These are phyloP conservation scores for Exophiala oligosperma DNA, from an alignment of 2,329 filamentous ascomycete genomes.

Conservation along the genomic window DNA sequence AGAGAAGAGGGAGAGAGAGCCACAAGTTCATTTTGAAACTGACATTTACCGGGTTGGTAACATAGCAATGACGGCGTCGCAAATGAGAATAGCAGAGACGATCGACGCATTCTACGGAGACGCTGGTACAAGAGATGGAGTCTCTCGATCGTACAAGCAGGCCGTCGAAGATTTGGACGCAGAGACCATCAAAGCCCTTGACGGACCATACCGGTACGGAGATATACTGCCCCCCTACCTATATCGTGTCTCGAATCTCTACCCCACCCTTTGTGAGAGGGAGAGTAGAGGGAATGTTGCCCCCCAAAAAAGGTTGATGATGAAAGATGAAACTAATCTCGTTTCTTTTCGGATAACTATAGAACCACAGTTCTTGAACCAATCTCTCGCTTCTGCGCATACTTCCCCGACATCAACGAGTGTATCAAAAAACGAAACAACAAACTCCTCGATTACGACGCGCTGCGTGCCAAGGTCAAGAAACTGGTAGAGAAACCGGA, in stretches of 20 bases:
- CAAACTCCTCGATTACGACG: constrained; percentile 97
- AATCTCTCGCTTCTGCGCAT: constrained; percentile 93
- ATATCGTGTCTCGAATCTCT: neutral
- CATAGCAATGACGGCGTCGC: constrained; percentile 93
- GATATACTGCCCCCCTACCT: too few species aligned
- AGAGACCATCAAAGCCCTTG: constrained; percentile 96
- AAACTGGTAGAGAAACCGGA: constrained; percentile 97
- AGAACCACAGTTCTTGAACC: constrained; percentile 92
- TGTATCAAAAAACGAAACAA: constrained; percentile 99
- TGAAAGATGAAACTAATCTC: too few species aligned
- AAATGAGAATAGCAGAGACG: constrained; percentile 98
- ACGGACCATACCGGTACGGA: constrained; percentile 81
- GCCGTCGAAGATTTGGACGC: constrained; percentile 96
- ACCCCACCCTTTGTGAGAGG: too few species aligned
- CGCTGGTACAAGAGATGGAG: constrained; percentile 88
- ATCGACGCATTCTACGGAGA: constrained; percentile 99
- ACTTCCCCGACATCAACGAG: constrained; percentile 98
- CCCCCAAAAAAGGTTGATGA: too few species aligned
- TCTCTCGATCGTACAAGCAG: constrained; percentile 96
- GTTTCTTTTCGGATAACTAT: neutral
- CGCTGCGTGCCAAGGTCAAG: constrained; percentile 93
- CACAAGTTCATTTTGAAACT: neutral
- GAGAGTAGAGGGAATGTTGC: too few species aligned
- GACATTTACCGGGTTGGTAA: neutral
- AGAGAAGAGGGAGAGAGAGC: neutral